These are phyloP conservation scores for Comarum palustre DNA, from an alignment of 306 rosid species.

Conservation along the genomic window DNA sequence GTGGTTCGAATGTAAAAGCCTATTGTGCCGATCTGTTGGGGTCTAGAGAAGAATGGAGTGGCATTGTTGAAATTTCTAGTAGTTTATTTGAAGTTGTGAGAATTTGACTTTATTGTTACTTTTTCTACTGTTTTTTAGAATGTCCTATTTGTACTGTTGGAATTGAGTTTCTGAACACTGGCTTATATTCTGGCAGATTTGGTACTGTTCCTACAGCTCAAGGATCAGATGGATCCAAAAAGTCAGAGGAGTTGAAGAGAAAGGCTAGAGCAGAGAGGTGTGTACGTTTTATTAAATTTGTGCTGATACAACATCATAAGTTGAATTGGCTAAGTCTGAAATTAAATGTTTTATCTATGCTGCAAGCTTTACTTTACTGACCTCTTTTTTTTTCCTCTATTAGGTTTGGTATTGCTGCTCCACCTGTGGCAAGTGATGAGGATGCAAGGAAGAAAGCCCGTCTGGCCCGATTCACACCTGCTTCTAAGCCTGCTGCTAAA, in stretches of 20 bases:
- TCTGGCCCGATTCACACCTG: slow-evolving; percentile 60
- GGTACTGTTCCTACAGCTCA: slow-evolving; percentile 43
- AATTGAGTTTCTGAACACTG: background rate
- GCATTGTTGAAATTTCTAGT: background rate
- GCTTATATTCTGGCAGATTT: slow-evolving; percentile 42
- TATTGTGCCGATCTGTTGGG: background rate
- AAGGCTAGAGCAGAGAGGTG: slow-evolving; percentile 93
- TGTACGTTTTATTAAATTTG: slow-evolving; percentile 6
- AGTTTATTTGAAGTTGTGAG: background rate
- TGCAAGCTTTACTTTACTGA: background rate
- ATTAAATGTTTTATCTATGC: background rate
- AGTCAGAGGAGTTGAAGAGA: slow-evolving; percentile 67
- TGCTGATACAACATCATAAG: background rate
- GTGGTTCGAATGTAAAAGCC: background rate
- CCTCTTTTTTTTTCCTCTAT: slow-evolving; percentile 13
- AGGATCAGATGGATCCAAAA: slow-evolving; percentile 46
- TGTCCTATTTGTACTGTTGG: background rate
- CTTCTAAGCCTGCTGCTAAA: slow-evolving; percentile 49
- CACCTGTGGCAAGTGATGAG: slow-evolving; percentile 50
- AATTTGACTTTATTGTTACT: background rate
- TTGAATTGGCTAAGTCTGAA: background rate
- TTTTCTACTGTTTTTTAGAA: no score
- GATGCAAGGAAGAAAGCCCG: slow-evolving; percentile 88
- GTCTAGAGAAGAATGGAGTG: background rate
- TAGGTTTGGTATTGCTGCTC: slow-evolving; percentile 68